Conservation (phyloP, 2,329 filamentous ascomycete genomes). For the Sporothrix humicola region DNA sequence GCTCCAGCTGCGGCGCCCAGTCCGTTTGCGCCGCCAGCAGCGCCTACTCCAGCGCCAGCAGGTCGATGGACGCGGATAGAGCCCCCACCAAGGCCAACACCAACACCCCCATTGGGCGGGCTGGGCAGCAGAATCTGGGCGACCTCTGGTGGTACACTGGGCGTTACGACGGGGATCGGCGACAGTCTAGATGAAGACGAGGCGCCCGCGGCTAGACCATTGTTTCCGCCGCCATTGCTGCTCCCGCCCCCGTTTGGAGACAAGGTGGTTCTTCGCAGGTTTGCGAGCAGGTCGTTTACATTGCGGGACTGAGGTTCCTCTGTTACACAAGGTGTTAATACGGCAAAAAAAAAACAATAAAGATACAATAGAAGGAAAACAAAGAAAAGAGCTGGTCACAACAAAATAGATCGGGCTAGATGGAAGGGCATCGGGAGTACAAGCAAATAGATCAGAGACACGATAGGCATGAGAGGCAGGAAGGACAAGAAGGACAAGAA, state of each 20-base stretch:
- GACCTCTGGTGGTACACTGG: constrained; percentile 65
- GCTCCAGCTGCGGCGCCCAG: neutral
- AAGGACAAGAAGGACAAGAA: neutral
- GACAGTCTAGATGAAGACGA: constrained; percentile 2
- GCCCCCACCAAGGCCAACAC: neutral
- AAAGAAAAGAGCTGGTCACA: neutral
- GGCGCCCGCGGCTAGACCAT: neutral
- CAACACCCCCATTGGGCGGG: neutral
- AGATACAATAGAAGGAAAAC: neutral
- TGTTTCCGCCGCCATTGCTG: neutral
- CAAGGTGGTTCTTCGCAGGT: constrained; percentile 57
- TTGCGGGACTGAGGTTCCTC: constrained; percentile 44
- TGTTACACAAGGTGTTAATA: constrained; percentile 31
- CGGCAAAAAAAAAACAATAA: constrained; percentile 9
- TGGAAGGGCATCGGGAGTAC: constrained; percentile 12
- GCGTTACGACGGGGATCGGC: constrained; percentile 41
- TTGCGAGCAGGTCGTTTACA: constrained; percentile 67
- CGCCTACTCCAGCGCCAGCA: neutral
- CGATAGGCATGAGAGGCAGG: neutral
- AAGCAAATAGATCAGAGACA: neutral
- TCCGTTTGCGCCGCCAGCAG: constrained; percentile 6
- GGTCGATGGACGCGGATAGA: neutral
- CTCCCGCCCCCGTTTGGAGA: constrained; percentile 35
- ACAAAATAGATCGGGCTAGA: neutral
- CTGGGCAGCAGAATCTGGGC: constrained; percentile 57